A percentile compares a stretch with the other conserved stretches of the same genome.
These are phyloP conservation scores for Monosporascus sp. DNA, from an alignment of 2,329 filamentous ascomycete genomes.

Conservation along the genomic window DNA sequence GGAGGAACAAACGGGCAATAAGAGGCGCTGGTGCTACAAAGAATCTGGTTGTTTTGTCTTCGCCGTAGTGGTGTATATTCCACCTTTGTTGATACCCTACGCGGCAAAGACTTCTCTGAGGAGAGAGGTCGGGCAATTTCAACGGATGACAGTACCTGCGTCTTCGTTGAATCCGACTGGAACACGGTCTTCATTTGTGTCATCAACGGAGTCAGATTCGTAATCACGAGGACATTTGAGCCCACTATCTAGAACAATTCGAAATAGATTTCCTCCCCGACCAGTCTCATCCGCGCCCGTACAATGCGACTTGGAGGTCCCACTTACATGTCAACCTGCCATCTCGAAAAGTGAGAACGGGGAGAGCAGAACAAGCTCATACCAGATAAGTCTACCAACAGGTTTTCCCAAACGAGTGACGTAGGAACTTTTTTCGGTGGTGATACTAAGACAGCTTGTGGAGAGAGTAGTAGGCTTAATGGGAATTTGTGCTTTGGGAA, in stretches of 20 bases:
- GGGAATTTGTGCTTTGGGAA: constrained; percentile 17
- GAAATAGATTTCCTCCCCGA: not conserved
- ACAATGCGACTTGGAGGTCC: not conserved
- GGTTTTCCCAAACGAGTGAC: constrained; percentile 2
- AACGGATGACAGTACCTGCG: not conserved
- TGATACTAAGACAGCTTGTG: not conserved
- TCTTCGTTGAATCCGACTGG: not conserved
- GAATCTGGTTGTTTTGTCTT: not conserved
- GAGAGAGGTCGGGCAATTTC: constrained; percentile 5
- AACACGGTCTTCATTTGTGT: not conserved
- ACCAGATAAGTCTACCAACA: constrained; percentile 6
- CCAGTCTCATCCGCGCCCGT: not conserved
- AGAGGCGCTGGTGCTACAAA: no score
- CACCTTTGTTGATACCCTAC: constrained; percentile 20
- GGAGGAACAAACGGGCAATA: no score
- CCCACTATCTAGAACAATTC: not conserved
- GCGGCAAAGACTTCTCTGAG: constrained; percentile 13
- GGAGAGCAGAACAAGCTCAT: not conserved
- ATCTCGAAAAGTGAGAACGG: not conserved
- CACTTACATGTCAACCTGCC: not conserved
- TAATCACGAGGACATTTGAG: not conserved
- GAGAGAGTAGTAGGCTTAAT: not conserved
- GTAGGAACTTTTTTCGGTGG: not conserved
- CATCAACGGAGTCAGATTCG: not conserved
- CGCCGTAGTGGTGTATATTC: not conserved